Evolutionary conservation across 306 rosid species (phyloP), one percentile per base, ranked within the genome.

Genomic region (Trifolium fragiferum): DNA sequence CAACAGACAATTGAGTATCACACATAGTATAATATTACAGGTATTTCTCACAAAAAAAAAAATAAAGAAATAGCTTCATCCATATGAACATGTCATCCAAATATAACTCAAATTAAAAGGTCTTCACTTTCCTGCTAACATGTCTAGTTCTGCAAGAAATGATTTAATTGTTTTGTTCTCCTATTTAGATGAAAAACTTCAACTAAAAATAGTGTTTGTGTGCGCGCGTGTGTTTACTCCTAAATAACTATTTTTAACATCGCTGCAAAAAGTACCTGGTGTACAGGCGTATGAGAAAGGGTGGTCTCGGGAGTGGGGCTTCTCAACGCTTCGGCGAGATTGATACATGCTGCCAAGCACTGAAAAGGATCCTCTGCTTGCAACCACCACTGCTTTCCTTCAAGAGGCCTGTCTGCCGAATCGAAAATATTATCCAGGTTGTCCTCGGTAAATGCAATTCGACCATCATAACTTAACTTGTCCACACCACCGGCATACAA

Each of bases 341-440:
- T 90, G 78, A 87, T 83, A 74, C 99, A 94, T 40, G 92, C 86
- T 68, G 97, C 92, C 82, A 94, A 81, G 85, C 96, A 94, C 79
- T 94, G 99, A 67, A 94, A 88, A 77, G 99, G 99, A 82, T 94
- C 99, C 87, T 94, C 97, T 13, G 99, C 99, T 78, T 87, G 70
- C 86, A 92, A 75, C 99, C 99, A 94, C 99, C 99, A 94, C 20
- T 87, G 85, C 47, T 71, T 86, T 72, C 99, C 99, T 80, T 94
- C 97, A 66, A 94, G 90, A 68, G 99, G 93, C 72, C 88, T 83
- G 85, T 92, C 95, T 9, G 97, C 92, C 9, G 96, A 87, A 78
- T 94, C 96, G 38, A 91, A 88, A 73, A 94, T 86, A 58, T 86
- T 90, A 15, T 88, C 92, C 43, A 94, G 62, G 79, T 92, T 89